Percentiles rank a stretch among this genome's conserved stretches.
Evolutionary conservation across 176 grass and related monocot species (phyloP).

Genomic region (Phragmites australis): DNA sequence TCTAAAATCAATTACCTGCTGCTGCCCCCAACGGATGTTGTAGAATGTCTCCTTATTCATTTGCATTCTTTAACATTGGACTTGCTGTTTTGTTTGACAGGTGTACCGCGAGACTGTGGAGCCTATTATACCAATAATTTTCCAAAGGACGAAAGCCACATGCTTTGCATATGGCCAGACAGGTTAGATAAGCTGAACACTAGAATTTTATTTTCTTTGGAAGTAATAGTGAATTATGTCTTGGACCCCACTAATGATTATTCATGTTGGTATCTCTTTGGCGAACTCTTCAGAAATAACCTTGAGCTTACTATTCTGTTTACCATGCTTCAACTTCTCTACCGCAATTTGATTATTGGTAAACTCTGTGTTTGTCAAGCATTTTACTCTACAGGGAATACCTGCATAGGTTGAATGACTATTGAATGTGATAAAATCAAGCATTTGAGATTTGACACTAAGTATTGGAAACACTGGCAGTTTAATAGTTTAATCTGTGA

Average conservation of each 20-base stretch:
- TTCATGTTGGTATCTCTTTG: not conserved
- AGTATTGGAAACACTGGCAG: conserved; percentile 4
- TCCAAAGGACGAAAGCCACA: conserved; percentile 66
- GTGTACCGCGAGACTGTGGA: conserved; percentile 67
- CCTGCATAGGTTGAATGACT: not conserved
- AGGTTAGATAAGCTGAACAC: conserved; percentile 46
- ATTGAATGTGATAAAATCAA: conserved; percentile 11
- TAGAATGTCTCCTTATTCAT: conserved; percentile 8
- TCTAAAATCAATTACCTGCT: not conserved
- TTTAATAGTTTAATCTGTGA: conserved; percentile 18
- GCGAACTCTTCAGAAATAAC: not conserved
- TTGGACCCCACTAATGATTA: not conserved
- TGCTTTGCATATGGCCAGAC: conserved; percentile 83
- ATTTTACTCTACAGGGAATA: conserved; percentile 10
- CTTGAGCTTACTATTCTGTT: not conserved
- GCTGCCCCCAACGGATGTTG: not conserved
- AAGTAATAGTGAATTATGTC: not conserved
- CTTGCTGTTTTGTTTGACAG: conserved; percentile 33
- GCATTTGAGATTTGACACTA: conserved; percentile 19
- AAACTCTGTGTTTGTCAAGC: conserved; percentile 5
- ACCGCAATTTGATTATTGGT: not conserved
- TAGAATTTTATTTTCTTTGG: not conserved
- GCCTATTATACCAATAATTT: conserved; percentile 67
- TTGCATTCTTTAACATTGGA: conserved; percentile 15
- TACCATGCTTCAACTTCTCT: not conserved